These are phyloP conservation scores for Sechiopsis laciniata DNA, from an alignment of 306 rosid species.

Conservation along the genomic window DNA sequence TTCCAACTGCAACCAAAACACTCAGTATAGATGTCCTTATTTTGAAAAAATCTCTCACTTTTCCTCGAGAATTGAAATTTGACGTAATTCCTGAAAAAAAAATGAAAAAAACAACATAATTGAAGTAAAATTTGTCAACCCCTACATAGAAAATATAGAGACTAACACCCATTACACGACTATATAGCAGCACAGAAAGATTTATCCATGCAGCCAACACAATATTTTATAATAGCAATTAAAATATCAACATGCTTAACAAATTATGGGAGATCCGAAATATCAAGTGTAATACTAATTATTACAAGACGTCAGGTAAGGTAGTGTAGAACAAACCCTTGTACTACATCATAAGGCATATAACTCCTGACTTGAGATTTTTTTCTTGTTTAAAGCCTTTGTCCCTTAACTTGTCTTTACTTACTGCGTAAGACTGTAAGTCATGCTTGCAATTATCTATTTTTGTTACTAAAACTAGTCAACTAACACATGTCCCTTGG, in stretches of 20 bases:
- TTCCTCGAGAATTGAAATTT: slow-evolving; percentile 67
- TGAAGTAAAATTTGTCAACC: background rate
- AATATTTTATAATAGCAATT: background rate
- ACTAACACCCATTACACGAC: background rate
- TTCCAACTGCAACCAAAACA: slow-evolving; percentile 55
- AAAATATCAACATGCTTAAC: background rate
- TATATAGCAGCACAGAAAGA: background rate
- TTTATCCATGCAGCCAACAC: background rate
- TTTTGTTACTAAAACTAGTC: background rate
- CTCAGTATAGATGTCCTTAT: slow-evolving; percentile 42
- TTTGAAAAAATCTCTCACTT: slow-evolving; percentile 47
- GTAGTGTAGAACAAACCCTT: too few relatives aligned
- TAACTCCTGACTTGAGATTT: too few relatives aligned
- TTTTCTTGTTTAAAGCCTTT: too few relatives aligned
- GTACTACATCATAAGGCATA: too few relatives aligned
- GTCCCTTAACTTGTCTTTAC: background rate
- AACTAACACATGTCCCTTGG: background rate
- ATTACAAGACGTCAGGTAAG: background rate
- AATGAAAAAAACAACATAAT: background rate
- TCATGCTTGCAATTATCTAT: background rate
- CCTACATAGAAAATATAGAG: background rate
- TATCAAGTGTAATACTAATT: background rate
- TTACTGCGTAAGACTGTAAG: background rate
- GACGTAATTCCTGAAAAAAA: slow-evolving; percentile 66
- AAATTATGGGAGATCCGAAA: background rate